Percentiles rank a stretch among this genome's conserved stretches.
Evolutionary conservation across 805 yeast species (phyloP).

Genomic region (Suhomyces sp.): DNA sequence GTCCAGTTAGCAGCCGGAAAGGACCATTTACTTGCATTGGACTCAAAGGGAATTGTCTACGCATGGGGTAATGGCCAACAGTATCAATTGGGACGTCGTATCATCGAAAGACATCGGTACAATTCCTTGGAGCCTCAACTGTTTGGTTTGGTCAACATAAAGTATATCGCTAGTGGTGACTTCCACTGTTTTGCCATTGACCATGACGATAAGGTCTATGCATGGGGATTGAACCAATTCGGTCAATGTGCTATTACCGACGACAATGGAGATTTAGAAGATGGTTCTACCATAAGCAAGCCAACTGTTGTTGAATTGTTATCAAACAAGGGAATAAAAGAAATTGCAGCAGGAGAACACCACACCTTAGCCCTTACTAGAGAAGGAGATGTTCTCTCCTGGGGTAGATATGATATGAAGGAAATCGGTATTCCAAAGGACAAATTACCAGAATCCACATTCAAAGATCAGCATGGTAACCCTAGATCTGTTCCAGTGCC

Average conservation of each 20-base stretch:
- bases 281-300: constrained; percentile 74
- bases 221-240: constrained; percentile 97
- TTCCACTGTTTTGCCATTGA: constrained; percentile 94
- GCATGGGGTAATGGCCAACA: constrained; percentile 99
- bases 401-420: constrained; percentile 93
- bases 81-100: constrained; percentile 84
- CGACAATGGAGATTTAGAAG: constrained; percentile 70
- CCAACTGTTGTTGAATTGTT: constrained; percentile 77
- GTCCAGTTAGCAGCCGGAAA: constrained; percentile 89
- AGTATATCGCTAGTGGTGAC: constrained; percentile 87
- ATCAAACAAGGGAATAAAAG: constrained; percentile 52
- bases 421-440: constrained; percentile 79
- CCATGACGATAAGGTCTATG: constrained; percentile 61
- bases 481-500: constrained; percentile 87
- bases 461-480: constrained; percentile 74
- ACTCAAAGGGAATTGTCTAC: constrained; percentile 78
- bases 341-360: constrained; percentile 91
- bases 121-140: constrained; percentile 77
- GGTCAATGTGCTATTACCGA: constrained; percentile 85
- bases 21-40: constrained; percentile 85
- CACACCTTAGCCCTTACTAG: constrained; percentile 77
- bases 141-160: constrained; percentile 77
- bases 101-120: constrained; percentile 73
- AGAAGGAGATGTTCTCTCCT: constrained; percentile 73
- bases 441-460: constrained; percentile 69